A percentile compares a stretch with the other conserved stretches of the same genome.
Evolutionary conservation across 1,284 basidiomycete genomes (phyloP).

Genomic region (Tilletia caries): DNA sequence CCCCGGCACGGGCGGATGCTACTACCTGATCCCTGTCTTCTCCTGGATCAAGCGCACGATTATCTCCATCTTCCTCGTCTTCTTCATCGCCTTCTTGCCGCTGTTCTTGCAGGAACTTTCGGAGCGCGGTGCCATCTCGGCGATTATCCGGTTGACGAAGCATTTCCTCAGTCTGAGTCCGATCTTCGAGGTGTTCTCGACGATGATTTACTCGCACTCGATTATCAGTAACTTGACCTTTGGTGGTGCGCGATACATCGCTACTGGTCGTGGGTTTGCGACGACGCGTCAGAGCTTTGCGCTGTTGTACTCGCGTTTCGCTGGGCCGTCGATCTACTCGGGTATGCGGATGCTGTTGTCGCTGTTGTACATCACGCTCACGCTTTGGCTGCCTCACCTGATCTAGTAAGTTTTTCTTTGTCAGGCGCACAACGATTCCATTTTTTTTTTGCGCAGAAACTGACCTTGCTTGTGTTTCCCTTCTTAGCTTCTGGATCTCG

Average conservation of each 20-base stretch:
- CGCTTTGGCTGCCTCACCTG: constrained; percentile 53
- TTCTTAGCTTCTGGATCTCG: constrained; percentile 48
- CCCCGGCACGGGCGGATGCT: constrained; percentile 50
- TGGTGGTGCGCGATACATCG: constrained; percentile 54
- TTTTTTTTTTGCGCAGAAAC: not conserved
- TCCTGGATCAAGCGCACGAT: constrained; percentile 54
- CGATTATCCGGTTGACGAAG: constrained; percentile 50
- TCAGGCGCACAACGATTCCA: too few relatives aligned
- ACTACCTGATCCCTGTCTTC: constrained; percentile 53
- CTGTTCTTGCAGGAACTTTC: constrained; percentile 53
- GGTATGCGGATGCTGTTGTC: constrained; percentile 50
- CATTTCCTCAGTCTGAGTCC: constrained; percentile 52
- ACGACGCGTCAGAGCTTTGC: constrained; percentile 52
- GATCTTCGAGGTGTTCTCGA: constrained; percentile 53
- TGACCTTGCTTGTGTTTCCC: not conserved
- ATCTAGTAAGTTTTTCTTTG: constrained; percentile 35
- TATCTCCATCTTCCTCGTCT: constrained; percentile 53
- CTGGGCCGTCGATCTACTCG: constrained; percentile 52
- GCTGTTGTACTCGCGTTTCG: constrained; percentile 52
- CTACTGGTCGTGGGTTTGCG: constrained; percentile 53
- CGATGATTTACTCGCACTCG: constrained; percentile 53
- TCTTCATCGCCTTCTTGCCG: constrained; percentile 54
- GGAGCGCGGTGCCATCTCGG: constrained; percentile 51
- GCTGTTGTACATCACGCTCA: constrained; percentile 52
- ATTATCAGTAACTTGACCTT: constrained; percentile 53